phyloP scores from a whole-genome alignment of 1,284 basidiomycete genomes.

The Fomitopsis pinicola region DNA sequence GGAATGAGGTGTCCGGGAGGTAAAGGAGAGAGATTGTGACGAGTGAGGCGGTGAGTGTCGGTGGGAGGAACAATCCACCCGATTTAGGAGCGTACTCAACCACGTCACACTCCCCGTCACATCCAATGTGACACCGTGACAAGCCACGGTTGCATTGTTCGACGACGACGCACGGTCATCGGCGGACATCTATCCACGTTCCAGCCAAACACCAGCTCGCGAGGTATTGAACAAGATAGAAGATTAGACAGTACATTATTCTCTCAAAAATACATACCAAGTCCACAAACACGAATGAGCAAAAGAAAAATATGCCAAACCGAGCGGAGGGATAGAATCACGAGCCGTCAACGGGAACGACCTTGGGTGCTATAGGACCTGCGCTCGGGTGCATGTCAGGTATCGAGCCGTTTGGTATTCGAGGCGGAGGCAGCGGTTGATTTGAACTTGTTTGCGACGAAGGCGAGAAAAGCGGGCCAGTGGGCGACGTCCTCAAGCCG shows the following conservation, averaged over 20 bases:
- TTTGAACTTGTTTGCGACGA: constrained; percentile 2
- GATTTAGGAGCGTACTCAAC: not conserved
- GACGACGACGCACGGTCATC: no score
- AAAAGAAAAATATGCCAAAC: not conserved
- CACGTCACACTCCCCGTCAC: not conserved
- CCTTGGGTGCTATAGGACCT: constrained; percentile 9
- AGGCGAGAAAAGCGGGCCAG: constrained; percentile 7
- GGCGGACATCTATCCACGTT: no score
- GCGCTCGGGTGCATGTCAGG: constrained; percentile 12
- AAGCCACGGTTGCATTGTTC: not conserved
- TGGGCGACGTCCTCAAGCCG: constrained; percentile 6
- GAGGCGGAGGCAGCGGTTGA: constrained; percentile 5
- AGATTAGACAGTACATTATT: constrained; percentile 5
- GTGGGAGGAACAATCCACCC: not conserved
- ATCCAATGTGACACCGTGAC: not conserved
- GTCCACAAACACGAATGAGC: not conserved
- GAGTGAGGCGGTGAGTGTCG: not conserved
- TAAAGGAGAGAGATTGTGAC: not conserved
- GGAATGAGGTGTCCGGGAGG: not conserved
- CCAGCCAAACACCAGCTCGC: no score
- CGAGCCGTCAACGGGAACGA: constrained; percentile 19
- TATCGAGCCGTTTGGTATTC: constrained; percentile 13
- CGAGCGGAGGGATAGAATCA: constrained; percentile 9
- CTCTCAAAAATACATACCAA: constrained; percentile 3
- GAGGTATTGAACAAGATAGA: not conserved